Base-by-base conservation (phyloP, 169 alveolate genomes). In the Besnoitia besnoiti region DNA sequence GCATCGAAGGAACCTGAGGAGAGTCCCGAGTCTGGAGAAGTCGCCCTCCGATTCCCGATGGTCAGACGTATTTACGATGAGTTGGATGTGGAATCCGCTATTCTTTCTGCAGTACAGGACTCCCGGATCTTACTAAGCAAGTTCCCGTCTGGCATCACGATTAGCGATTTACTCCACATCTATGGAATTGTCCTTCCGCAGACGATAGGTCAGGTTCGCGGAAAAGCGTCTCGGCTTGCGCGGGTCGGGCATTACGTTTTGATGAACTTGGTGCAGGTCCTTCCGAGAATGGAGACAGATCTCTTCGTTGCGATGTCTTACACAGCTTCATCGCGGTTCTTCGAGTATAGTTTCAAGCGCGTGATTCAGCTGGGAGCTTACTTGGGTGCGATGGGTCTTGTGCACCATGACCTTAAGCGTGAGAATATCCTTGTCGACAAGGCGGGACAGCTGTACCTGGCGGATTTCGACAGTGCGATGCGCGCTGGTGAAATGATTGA, bases 341-440 rank as follows among this genome's bases (percentile, higher is more conserved):
- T 16, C 8, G 24, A 0, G 50, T 77, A 16, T 44, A 10, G 35
- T 35, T 51, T 44, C 40, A 77, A 77, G 59, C 49, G 87, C 49
- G 30, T 77, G 37, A 39, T 77, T 8, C 87, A 77, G 55, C 87
- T 77, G 12, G 61, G 55, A 21, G 87, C 87, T 0, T 42, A 16
- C 5, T 35, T 77, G 8, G 87, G 40, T 14, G 87, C 87, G 5
- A 55, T 55, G 5, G 40, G 40, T 27, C 55, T 77, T 4, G 87
- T 77, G 37, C 87, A 77, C 40, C 30, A 5, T n/a, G 87, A 77
- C 87, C 35, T 77, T 30, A 77, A 77, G 40, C n/a, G 5, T 37
- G 87, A 77, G 33, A 77, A 77, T 55, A 4, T 77, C 33, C 59
- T 37, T 21, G 49, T 77, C 44, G 12, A 21, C 40, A 3, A 30